Percentiles rank a stretch among this genome's conserved stretches.
These are phyloP conservation scores for Solanum paucissectum DNA, from an alignment of 257 asterid genomes.

Conservation along the genomic window DNA sequence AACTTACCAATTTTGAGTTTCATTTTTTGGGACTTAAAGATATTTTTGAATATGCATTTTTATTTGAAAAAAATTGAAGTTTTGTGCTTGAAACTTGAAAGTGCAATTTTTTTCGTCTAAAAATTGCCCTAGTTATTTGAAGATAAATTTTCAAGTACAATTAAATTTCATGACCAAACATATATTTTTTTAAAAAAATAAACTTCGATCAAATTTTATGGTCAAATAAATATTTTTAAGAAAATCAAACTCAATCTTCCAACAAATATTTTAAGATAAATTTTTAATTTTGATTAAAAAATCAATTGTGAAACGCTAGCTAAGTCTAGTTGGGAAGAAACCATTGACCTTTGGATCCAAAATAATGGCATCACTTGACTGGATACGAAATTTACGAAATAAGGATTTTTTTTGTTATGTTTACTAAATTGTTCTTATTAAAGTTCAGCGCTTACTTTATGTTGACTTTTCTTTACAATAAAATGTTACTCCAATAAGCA, in stretches of 20 bases:
- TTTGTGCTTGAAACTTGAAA: not conserved
- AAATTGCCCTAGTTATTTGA: not conserved
- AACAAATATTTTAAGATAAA: not conserved
- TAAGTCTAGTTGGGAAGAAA: not conserved
- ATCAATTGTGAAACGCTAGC: not conserved
- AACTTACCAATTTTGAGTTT: not conserved
- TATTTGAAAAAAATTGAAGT: not conserved
- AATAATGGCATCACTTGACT: not conserved
- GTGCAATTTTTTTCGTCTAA: not conserved
- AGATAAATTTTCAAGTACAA: not conserved
- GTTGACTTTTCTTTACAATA: not conserved
- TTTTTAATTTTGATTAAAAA: not conserved
- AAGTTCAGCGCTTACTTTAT: accelerated
- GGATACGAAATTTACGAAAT: not conserved
- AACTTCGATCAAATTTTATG: not conserved
- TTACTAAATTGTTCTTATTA: not conserved
- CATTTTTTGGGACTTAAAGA: not conserved
- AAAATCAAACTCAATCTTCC: no score
- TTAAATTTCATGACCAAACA: not conserved
- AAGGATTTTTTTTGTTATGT: not conserved
- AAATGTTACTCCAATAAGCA: not conserved
- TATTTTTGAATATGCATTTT: not conserved
- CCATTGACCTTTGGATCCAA: not conserved
- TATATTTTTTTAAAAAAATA: not conserved
- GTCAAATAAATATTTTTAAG: no score